These are phyloP conservation scores for Candolleomyces aberdarensis DNA, from an alignment of 768 basidiomycete genomes.

Conservation along the genomic window DNA sequence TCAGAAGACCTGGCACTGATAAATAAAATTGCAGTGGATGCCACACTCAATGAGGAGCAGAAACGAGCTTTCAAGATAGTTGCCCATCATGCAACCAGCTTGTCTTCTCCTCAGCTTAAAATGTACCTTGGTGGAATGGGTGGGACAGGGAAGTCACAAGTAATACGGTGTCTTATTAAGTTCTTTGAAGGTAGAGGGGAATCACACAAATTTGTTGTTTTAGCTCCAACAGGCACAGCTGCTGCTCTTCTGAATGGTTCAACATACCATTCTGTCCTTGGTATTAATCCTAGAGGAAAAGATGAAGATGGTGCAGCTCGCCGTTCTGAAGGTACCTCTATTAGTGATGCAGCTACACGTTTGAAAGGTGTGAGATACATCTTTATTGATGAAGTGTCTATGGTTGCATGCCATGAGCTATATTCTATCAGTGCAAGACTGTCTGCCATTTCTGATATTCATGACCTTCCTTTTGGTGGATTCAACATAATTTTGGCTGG, in stretches of 20 bases:
- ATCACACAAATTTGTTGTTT: conserved; percentile 16
- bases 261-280: conserved; percentile 33
- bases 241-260: conserved; percentile 30
- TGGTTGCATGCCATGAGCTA: conserved; percentile 33
- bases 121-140: conserved; percentile 33
- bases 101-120: conserved; percentile 14
- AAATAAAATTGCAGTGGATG: too few relatives aligned
- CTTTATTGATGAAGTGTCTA: conserved; percentile 36
- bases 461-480: conserved; percentile 29
- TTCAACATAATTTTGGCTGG: conserved; percentile 43
- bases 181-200: conserved; percentile 21
- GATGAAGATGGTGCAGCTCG: too few relatives aligned
- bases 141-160: conserved; percentile 28
- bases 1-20: too few relatives aligned
- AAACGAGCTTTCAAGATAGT: conserved; percentile 27
- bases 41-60: conserved; percentile 28
- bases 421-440: conserved; percentile 25
- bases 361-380: conserved; percentile 4
- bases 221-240: conserved; percentile 31
- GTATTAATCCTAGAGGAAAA: conserved; percentile 12
- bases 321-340: neutral
- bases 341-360: conserved; percentile 14
- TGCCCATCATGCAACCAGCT: conserved; percentile 11
- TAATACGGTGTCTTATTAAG: conserved; percentile 20
- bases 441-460: conserved; percentile 13